Base-by-base conservation (phyloP, 2,329 filamentous ascomycete genomes). In the Botryosphaeria dothidea region DNA sequence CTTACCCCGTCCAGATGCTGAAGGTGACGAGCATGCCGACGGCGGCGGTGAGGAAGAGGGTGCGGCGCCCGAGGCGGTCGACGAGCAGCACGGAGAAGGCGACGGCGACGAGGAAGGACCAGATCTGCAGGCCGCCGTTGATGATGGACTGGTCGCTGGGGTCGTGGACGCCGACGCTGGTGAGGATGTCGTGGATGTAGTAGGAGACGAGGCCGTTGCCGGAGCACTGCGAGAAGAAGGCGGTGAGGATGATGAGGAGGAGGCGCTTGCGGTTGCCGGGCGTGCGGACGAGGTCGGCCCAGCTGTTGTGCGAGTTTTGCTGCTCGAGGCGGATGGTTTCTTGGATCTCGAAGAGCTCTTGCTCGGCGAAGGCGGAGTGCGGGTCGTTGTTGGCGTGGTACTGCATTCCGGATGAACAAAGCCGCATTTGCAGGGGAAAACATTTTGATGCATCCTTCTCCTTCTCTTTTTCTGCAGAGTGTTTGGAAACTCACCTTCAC, bases 331-430 rank as follows among this genome's bases (percentile, higher is more conserved):
- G 71, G 54, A 76, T 75, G 52, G 83, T 78, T 57, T 83, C 79
- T 71, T 86, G 74, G 71, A 86, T 84, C 69, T 87, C 84, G 31
- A 80, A 81, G 71, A 85, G 85, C 72, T 88, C 83, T 3, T 86
- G 78, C 68, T 84, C 81, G 3, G 86, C 85, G 61, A 87, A 77
- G 1, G 82, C 80, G 0, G 80, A 82, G 62, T 82, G 76, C 0
- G 80, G 79, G 68, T 86, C 81, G 2, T 80, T 76, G 41, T 80
- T 79, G 41, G 79, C 80, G 19, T 75, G 75, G 5, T 81, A 86
- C 66, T 82, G 31, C n/a, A n/a, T n/a, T n/a, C n/a, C n/a, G n/a
- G n/a, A n/a, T n/a, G n/a, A n/a, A n/a, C n/a, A n/a, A n/a, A n/a
- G n/a, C n/a, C n/a, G n/a, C n/a, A n/a, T n/a, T n/a, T n/a, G n/a